phyloP scores from a whole-genome alignment of 805 yeast genomes.

The Candida schatavii region DNA sequence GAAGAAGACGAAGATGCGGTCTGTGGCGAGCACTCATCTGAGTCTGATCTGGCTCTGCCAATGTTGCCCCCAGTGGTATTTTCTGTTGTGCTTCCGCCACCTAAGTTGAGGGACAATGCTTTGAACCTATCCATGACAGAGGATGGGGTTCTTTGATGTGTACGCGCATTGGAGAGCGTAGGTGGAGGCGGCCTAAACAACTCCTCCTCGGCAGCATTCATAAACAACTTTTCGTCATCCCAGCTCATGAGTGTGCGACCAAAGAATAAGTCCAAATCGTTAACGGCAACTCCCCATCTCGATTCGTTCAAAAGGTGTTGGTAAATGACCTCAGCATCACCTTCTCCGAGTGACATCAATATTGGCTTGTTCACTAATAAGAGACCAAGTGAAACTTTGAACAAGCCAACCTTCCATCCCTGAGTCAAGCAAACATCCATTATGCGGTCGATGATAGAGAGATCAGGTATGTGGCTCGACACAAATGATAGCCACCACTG shows the following conservation, averaged over 20 bases:
- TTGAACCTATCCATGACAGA: conserved; percentile 30
- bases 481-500: conserved; percentile 67
- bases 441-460: conserved; percentile 45
- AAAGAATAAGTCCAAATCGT: conserved; percentile 36
- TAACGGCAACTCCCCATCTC: conserved; percentile 41
- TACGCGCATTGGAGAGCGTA: conserved; percentile 4
- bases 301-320: conserved; percentile 43
- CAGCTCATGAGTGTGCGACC: conserved; percentile 36
- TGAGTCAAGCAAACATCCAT: conserved; percentile 52
- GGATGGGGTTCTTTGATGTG: conserved; percentile 12
- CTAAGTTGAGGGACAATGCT: conserved; percentile 20
- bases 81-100: conserved; percentile 7
- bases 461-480: conserved; percentile 58
- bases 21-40: conserved; percentile 8
- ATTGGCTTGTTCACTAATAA: conserved; percentile 47
- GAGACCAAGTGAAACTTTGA: conserved; percentile 55
- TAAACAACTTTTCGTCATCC: conserved; percentile 29
- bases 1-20: conserved; percentile 11
- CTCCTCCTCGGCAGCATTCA: conserved; percentile 5
- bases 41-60: conserved; percentile 9
- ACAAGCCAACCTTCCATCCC: conserved; percentile 51
- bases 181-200: conserved; percentile 4
- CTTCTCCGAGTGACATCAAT: conserved; percentile 29
- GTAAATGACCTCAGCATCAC: conserved; percentile 42
- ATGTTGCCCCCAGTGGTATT: too few species aligned